Evolutionary conservation across 371 early-diverging fungal genomes (phyloP), one percentile per base, ranked within the genome.

Genomic region (Rhizopus microsporus): DNA sequence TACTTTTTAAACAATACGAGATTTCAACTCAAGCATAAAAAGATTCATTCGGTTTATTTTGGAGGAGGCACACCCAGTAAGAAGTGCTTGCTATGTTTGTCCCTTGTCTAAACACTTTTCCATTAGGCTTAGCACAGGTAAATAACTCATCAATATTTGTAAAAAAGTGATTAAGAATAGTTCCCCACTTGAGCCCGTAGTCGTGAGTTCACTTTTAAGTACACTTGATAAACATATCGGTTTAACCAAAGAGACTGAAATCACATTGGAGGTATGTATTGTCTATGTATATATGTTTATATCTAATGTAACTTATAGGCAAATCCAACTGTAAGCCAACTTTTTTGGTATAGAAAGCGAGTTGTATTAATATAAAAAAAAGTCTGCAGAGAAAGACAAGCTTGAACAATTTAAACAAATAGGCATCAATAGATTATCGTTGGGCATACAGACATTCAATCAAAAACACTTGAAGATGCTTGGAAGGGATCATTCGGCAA

Each of bases 381-480:
- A 85, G 83, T 84, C 85, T 0, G 60, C 84, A 6, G 83, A 85
- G 43, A 50, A 66, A 5, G 54, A 53, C 1, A 68, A 68, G 34
- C 54, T 92, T 2, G 51, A 56, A 42, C 58, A 39, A 0, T 87
- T 88, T 49, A 75, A 68, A 30, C 54, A 57, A 4, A 82, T 86
- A 1, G 95, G 95, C 0, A 69, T 94, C 64, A 94, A 87, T 54
- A 82, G 95, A 33, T 67, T 91, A 8, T 92, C 93, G 1, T 61
- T 95, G 5, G 95, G 95, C 2, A 77, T 93, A n/a, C 91, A 92
- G 59, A 78, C 93, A 7, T 82, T 93, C 34, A 61, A 86, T 39
- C 77, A 80, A 35, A 38, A 40, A 5, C 81, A 76, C 13, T 68
- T 94, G 30, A 66, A 61, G 13, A 42, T 75, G 3, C 51, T 78